phyloP scores from a whole-genome alignment of 176 grass and related monocot genomes.

The Oryza coarctata region DNA sequence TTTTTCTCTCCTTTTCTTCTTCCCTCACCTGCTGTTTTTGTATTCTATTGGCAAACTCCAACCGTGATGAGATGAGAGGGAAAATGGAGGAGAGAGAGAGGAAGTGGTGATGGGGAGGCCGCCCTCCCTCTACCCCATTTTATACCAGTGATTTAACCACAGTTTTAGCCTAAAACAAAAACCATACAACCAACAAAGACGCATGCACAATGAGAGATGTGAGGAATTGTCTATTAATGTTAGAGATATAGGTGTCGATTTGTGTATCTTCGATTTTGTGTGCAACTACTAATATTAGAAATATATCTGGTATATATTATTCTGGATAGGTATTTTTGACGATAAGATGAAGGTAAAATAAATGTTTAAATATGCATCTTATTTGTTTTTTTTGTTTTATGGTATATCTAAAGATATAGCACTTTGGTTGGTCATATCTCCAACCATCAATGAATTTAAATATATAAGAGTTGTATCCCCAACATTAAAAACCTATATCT shows the following conservation, averaged over 20 bases:
- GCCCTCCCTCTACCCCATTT: constrained; percentile 15
- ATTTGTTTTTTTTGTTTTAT: not conserved
- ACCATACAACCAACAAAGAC: not conserved
- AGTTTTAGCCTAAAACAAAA: not conserved
- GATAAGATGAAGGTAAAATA: not conserved
- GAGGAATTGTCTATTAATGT: not conserved
- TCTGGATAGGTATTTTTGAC: not conserved
- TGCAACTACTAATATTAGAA: not conserved
- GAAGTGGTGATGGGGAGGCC: constrained; percentile 7
- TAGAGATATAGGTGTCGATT: not conserved
- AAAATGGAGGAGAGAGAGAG: not conserved
- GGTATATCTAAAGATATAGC: not conserved
- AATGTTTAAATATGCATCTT: not conserved
- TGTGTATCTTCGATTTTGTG: rapidly evolving
- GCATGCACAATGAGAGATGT: not conserved
- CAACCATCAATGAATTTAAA: not conserved
- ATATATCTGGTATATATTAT: not conserved
- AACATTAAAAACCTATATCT: too few relatives aligned
- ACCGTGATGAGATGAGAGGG: constrained; percentile 16
- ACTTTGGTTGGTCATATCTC: not conserved
- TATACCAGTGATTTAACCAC: constrained; percentile 14
- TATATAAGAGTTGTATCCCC: not conserved
- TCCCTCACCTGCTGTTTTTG: constrained; percentile 10
- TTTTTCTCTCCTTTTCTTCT: not conserved
- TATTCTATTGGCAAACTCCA: constrained; percentile 20